Percentiles rank a stretch among this genome's conserved stretches.
Conservation (phyloP, 768 basidiomycete genomes). For the Gymnopilus dilepis region DNA sequence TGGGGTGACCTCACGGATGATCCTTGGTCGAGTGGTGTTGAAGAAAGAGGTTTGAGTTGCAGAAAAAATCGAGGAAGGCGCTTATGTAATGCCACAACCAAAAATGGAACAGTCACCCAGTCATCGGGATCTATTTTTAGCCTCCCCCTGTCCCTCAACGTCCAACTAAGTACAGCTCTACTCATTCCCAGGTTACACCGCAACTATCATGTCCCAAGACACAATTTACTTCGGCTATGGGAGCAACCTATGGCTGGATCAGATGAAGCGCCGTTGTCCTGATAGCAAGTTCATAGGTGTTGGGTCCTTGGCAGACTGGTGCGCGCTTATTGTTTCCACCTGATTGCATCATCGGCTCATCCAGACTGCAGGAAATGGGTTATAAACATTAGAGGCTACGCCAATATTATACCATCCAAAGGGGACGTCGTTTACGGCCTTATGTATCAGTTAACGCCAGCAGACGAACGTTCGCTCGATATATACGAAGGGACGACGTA, state of each 20-base stretch:
- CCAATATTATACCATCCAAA: constrained; percentile 46
- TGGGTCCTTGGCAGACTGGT: constrained; percentile 48
- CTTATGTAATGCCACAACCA: constrained; percentile 19
- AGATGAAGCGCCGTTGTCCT: constrained; percentile 55
- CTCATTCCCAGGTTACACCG: constrained; percentile 13
- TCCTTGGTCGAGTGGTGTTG: constrained; percentile 73
- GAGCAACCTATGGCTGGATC: constrained; percentile 54
- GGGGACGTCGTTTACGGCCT: constrained; percentile 49
- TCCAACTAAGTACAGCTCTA: constrained; percentile 1
- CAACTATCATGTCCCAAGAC: constrained; percentile 24
- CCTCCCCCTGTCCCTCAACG: neutral
- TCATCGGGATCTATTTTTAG: constrained; percentile 18
- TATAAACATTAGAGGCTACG: constrained; percentile 49
- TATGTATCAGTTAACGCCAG: constrained; percentile 44
- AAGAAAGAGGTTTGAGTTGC: constrained; percentile 2
- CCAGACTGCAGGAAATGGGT: constrained; percentile 51
- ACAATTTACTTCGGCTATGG: constrained; percentile 54
- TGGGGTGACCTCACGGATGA: constrained; percentile 82
- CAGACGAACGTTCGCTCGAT: constrained; percentile 50
- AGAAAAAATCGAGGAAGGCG: constrained; percentile 15
- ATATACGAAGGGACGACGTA: constrained; percentile 45
- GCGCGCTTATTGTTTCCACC: constrained; percentile 15
- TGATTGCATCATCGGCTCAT: neutral
- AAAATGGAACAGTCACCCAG: neutral
- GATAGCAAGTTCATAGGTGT: constrained; percentile 45